Evolutionary conservation across 1,139 yeast species (phyloP), one percentile per base, ranked within the genome.

Genomic region (Insectozyma bohioensis): DNA sequence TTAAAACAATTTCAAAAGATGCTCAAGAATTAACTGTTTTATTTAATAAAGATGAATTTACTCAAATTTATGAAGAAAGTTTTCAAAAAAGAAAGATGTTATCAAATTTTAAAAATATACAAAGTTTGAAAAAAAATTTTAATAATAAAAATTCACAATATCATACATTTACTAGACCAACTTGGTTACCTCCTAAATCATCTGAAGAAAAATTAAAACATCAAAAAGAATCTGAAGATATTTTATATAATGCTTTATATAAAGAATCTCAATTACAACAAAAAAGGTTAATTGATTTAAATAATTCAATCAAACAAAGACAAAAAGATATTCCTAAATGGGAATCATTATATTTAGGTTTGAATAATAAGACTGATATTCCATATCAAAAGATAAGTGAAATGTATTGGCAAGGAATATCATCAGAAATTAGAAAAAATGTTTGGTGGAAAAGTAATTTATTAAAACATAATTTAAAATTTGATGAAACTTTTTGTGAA

Each of bases 391-490:
- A 33, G 16, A 23, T 40, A 7, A 23, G 22, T 11, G 28, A 22
- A 12, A 57, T 79, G 37, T 78, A 82, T 74, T 81, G 87, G 86
- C 58, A 85, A 33, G 86, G 86, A 2, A 55, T 82, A 1, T 82
- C 86, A 3, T 37, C 58, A n/a, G 43, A 43, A 1, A 51, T 68
- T 12, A 58, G 90, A 28, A 54, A 63, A 6, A 53, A 53, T 10
- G 61, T 80, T 4, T 82, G 90, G 90, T 54, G 58, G 41, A 54
- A 54, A 29, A 66, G 65, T 33, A 37, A 35, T 24, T 22, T 30
- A 12, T 57, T 72, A 20, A 75, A 75, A 9, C 64, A 63, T 35
- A 66, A 63, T 36, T 33, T 35, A 12, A 42, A 46, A 21, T 40
- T 52, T 15, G 42, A 41, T 38, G 50, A 43, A 28, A 27, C 38